Conservation (phyloP, 2,329 filamentous ascomycete genomes). For the Fusarium irregulare region DNA sequence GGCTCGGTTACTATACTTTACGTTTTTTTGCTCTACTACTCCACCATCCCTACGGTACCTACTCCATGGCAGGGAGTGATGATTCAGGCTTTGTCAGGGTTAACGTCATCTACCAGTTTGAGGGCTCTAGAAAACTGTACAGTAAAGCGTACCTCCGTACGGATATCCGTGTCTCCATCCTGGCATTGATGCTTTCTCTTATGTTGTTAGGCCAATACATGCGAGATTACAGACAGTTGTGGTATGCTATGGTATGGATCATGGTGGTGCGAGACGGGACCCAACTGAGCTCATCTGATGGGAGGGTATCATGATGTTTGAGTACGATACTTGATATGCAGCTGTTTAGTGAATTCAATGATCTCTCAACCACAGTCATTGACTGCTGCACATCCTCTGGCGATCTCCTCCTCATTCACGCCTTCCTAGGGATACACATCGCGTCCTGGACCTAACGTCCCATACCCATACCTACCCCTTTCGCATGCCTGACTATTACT, state of each 20-base stretch:
- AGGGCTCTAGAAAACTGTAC: neutral
- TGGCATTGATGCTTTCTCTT: slow-evolving; percentile 17
- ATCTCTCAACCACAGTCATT: neutral
- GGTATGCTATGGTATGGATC: slow-evolving; percentile 16
- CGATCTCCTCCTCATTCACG: neutral
- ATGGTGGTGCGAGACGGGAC: slow-evolving; percentile 26
- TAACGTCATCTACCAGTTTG: slow-evolving; percentile 27
- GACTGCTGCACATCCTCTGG: slow-evolving; percentile 7
- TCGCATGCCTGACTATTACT: neutral
- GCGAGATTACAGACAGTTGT: slow-evolving; percentile 28
- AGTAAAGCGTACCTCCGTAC: neutral
- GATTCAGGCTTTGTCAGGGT: slow-evolving; percentile 43
- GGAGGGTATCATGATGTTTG: slow-evolving; percentile 39
- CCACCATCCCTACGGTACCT: slow-evolving; percentile 27
- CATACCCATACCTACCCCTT: neutral
- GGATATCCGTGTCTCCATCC: neutral
- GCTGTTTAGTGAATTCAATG: too few species aligned
- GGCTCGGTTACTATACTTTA: slow-evolving; percentile 21
- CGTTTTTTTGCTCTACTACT: slow-evolving; percentile 7
- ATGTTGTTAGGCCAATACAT: slow-evolving; percentile 41
- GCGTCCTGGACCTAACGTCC: slow-evolving; percentile 29
- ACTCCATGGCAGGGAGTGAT: slow-evolving; percentile 32
- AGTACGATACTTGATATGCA: neutral
- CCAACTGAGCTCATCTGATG: slow-evolving; percentile 16
- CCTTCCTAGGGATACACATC: slow-evolving; percentile 29